These are phyloP conservation scores for Pythium dissotocum DNA, from an alignment of 352 stramenopile genomes.

Conservation along the genomic window DNA sequence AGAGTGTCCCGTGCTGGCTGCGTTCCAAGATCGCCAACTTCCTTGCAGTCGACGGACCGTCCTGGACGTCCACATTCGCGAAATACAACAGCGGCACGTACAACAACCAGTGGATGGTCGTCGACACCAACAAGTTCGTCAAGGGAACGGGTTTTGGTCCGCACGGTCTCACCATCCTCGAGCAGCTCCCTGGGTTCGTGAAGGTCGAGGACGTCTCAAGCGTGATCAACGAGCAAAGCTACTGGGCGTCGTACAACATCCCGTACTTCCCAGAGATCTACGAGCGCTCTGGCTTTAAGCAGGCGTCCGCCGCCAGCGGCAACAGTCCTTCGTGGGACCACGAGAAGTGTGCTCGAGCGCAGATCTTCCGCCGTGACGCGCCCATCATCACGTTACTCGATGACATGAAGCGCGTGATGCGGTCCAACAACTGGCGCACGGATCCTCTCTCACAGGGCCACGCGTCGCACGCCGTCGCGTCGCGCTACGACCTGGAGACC, in stretches of 20 bases:
- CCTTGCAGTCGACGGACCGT: constrained; percentile 40
- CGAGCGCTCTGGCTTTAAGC: constrained; percentile 48
- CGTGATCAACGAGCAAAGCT: constrained; percentile 52
- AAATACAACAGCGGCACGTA: constrained; percentile 78
- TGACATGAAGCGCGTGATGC: constrained; percentile 66
- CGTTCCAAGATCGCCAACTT: constrained; percentile 57
- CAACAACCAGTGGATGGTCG: constrained; percentile 87
- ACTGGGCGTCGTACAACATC: constrained; percentile 86
- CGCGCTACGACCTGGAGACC: constrained; percentile 63
- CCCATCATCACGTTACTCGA: constrained; percentile 41
- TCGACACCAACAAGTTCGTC: constrained; percentile 64
- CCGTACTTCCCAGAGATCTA: constrained; percentile 73
- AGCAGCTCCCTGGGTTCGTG: constrained; percentile 69
- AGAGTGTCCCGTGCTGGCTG: constrained; percentile 69
- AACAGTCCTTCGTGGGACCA: constrained; percentile 44
- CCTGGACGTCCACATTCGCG: constrained; percentile 50
- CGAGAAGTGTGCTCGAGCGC: constrained; percentile 43
- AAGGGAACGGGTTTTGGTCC: constrained; percentile 38
- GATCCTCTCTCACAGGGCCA: constrained; percentile 51
- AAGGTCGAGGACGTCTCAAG: constrained; percentile 56
- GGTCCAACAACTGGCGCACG: constrained; percentile 59
- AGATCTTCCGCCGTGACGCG: constrained; percentile 60
- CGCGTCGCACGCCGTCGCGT: constrained; percentile 55
- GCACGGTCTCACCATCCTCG: constrained; percentile 62
- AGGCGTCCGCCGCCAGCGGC: constrained; percentile 39